Base-by-base conservation (phyloP, 2,329 filamentous ascomycete genomes). In the Colletotrichum sp. region DNA sequence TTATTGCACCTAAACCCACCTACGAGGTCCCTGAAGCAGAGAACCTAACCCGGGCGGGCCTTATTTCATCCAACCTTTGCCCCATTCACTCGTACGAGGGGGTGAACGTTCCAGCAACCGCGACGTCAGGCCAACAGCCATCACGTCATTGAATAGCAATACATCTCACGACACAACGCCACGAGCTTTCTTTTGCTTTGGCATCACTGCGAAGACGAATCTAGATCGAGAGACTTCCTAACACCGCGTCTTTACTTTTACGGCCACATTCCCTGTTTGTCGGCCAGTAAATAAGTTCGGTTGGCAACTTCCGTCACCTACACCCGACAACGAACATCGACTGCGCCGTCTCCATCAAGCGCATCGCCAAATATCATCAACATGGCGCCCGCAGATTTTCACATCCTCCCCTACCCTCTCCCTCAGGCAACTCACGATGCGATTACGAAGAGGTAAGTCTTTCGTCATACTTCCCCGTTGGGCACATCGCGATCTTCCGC, bases 401-500 rank as follows among this genome's bases (percentile, higher is more conserved):
- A 70, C 28, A 63, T 63, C n/a, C 68, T 70, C 8, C 68, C 68
- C 9, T 63, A 70, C 59, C 66, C 66, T 15, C 66, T 60, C 21
- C 55, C 66, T n/a, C 57, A 76, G 26, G 57, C 68, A 39, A 69
- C 76, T 44, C 66, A 68, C 59, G 59, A 65, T 52, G 44, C 44
- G 44, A 52, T 52, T 52, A 21, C n/a, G 24, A 78, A 76, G 76
- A 76, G 77, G 77, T 77, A 69, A 55, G 72, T 59, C 12, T 15
- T 63, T 30, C 63, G 28, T 39, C 24, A 64, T 44, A 15, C 65
- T 30, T 60, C 24, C 34, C 68, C 26, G 18, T 49, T 9, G 34
- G 30, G 15, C 57, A 70, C 16, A n/a, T 59, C 39, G 32, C 36
- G 57, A 21, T 60, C 32, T 59, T 52, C 52, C 21, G 28, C 15